Conservation (phyloP, 208 protist genomes). For the Crithidia bombi region DNA sequence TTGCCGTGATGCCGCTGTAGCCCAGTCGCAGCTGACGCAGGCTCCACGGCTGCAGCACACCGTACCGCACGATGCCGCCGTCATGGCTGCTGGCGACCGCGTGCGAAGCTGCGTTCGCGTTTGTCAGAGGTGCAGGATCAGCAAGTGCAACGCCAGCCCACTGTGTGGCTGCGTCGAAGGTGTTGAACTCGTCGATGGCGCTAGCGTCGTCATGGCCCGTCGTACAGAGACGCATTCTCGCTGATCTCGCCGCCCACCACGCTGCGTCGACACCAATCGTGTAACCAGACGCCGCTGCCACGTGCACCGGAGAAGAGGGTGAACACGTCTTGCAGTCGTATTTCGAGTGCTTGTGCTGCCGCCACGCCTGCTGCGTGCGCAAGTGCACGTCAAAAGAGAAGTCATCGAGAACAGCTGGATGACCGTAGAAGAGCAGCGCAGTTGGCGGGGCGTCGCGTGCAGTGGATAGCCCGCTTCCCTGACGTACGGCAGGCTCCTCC, state of each 20-base stretch:
- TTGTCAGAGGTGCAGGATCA: too few species aligned
- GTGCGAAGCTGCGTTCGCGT: too few species aligned
- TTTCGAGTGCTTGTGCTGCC: background rate
- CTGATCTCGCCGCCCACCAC: background rate
- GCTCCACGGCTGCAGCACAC: background rate
- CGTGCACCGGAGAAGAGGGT: too few species aligned
- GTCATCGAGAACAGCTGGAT: constrained; percentile 6
- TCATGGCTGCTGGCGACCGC: background rate
- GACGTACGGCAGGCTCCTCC: background rate
- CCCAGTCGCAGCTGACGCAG: constrained; percentile 3
- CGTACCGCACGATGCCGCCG: constrained; percentile 5
- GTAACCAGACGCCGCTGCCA: background rate
- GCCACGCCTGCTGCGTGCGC: constrained; percentile 1
- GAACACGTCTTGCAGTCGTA: too few species aligned
- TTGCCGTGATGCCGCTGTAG: constrained; percentile 10
- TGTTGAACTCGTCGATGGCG: background rate
- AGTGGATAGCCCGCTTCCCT: background rate
- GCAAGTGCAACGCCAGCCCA: background rate
- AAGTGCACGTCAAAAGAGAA: constrained; percentile 9
- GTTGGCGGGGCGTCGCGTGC: background rate
- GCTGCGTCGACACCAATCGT: constrained; percentile 2
- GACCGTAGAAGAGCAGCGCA: background rate
- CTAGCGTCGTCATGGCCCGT: too few species aligned
- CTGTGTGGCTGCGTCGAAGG: background rate
- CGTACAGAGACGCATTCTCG: background rate